Evolutionary conservation across 208 protist genomes (phyloP).

Genomic region (Endotrypanum monterogeii): DNA sequence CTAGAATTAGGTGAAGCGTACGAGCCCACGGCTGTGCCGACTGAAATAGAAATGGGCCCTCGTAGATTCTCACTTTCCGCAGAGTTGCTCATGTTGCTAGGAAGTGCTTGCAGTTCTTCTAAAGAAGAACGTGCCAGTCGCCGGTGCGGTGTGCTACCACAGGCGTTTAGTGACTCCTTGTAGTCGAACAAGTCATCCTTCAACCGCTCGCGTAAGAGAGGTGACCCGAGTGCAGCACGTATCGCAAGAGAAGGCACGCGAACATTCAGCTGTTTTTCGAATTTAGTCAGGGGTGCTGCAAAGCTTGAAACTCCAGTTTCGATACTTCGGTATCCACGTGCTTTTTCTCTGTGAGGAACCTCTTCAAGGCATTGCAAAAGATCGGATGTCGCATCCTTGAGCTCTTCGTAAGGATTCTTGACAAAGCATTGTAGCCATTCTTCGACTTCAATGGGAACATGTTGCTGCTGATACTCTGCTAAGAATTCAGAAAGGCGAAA

Average conservation of each 20-base stretch:
- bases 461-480: constrained; percentile 73
- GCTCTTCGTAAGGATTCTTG: constrained; percentile 58
- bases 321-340: constrained; percentile 47
- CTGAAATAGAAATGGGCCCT: constrained; percentile 14
- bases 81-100: neutral
- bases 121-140: constrained; percentile 49
- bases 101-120: constrained; percentile 28
- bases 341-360: constrained; percentile 33
- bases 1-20: constrained; percentile 45
- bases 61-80: neutral
- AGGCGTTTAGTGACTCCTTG: constrained; percentile 33
- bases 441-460: constrained; percentile 88
- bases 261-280: constrained; percentile 65
- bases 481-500: constrained; percentile 88
- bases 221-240: constrained; percentile 44
- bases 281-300: constrained; percentile 41
- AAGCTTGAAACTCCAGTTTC: constrained; percentile 39
- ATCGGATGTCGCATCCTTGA: constrained; percentile 42
- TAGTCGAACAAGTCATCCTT: constrained; percentile 86
- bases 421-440: constrained; percentile 86
- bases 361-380: constrained; percentile 50
- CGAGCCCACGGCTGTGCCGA: constrained; percentile 47
- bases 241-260: constrained; percentile 59
- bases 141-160: constrained; percentile 81
- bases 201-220: constrained; percentile 48